A percentile compares a stretch with the other conserved stretches of the same genome.
Evolutionary conservation across 2,329 filamentous ascomycete species (phyloP).

Genomic region (Penicillium sumatraense): DNA sequence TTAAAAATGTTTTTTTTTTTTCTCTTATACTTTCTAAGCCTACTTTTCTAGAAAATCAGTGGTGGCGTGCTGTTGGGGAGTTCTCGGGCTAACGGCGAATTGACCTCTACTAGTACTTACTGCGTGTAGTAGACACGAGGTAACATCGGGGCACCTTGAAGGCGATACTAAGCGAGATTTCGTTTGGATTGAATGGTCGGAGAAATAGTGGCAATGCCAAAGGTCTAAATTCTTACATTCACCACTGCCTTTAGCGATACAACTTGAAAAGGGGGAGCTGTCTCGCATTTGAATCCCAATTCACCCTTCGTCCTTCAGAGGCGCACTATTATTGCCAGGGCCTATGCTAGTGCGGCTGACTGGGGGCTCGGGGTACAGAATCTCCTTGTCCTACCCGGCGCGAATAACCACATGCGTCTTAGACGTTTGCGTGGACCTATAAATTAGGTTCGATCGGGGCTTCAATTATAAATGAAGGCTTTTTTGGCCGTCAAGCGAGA

Average conservation of each 20-base stretch:
- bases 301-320: neutral
- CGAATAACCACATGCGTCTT: neutral
- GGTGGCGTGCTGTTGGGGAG: neutral
- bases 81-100: neutral
- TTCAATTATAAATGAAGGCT: neutral
- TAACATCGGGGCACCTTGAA: neutral
- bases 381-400: neutral
- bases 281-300: neutral
- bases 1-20: too few species aligned
- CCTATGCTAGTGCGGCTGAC: neutral
- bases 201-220: neutral
- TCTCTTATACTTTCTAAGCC: too few species aligned
- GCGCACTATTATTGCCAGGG: too few species aligned
- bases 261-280: neutral
- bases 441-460: constrained; percentile 1
- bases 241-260: neutral
- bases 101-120: neutral
- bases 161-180: neutral
- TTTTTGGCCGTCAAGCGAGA: neutral
- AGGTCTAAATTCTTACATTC: neutral
- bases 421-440: neutral
- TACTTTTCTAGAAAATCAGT: neutral
- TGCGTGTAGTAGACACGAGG: neutral
- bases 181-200: neutral
- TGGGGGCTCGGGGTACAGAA: neutral